Base-by-base conservation (phyloP, 169 alveolate species). In the Eimeria tenella region DNA sequence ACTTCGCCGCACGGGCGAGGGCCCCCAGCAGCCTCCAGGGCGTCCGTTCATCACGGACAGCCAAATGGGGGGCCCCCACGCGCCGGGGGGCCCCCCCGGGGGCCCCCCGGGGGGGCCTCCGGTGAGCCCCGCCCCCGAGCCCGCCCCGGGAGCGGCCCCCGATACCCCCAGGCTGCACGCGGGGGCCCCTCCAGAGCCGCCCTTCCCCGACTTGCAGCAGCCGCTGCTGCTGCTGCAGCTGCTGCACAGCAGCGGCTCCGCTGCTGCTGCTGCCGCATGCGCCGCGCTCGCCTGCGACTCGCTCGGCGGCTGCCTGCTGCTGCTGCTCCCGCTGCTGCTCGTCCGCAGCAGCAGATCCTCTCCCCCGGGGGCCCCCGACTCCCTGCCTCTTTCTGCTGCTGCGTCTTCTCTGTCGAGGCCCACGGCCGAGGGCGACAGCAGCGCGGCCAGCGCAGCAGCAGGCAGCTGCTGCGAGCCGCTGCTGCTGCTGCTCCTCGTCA, bases 271-370 rank as follows among this genome's bases (percentile, higher is more conserved):
- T 10, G 21, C 81, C 5, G 5, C 7, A 9, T n/a, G 42, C 75
- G 75, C 55, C 55, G 50, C 83, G 9, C 58, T 17, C 42, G 86
- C 75, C 23, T n/a, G 75, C 75, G 7, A 21, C 75, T 65, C 31
- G 42, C 5, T 10, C 25, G 7, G 75, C 42, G 7, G 17, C 42
- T 65, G 17, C 42, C 62, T 75, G 86, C 65, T 75, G 86, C 86
- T 42, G 62, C 86, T 75, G 86, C 11, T 42, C 6, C 62, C 50
- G 86, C 86, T 75, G 86, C 86, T 75, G 86, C 86, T 75, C 21
- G 25, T 75, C 3, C 86, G 58, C 13, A 17, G 86, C 31, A 75
- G 62, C 23, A 75, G 21, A 13, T 75, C 86, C 58, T 75, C 86
- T 7, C 63, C 86, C 31, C 63, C 62, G 10, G 86, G 4, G 58